Percentiles rank a stretch among this genome's conserved stretches.
phyloP scores from a whole-genome alignment of 345 rosid species.

The Salix dunnii region DNA sequence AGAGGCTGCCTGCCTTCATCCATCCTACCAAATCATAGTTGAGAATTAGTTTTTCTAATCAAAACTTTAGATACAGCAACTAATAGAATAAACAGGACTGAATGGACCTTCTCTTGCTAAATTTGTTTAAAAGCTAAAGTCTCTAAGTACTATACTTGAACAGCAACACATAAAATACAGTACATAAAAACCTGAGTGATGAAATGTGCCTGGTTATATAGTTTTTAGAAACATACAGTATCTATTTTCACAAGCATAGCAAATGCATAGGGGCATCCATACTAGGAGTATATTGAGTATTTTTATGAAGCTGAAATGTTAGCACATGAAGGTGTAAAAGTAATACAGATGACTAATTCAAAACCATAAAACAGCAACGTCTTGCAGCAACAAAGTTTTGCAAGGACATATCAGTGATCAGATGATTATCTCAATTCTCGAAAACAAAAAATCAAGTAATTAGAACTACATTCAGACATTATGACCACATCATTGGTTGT shows the following conservation, averaged over 20 bases:
- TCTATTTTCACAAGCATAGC: neutral
- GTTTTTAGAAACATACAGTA: neutral
- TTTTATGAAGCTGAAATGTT: neutral
- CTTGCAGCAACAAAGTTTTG: neutral
- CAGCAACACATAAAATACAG: neutral
- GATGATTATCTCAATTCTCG: neutral
- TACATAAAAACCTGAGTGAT: neutral
- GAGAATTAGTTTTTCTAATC: neutral
- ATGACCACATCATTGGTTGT: neutral
- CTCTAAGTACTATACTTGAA: neutral
- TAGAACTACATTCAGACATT: neutral
- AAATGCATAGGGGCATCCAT: neutral
- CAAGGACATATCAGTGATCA: neutral
- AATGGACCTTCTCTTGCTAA: neutral
- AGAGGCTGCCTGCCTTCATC: constrained; percentile 96
- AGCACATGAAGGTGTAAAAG: neutral
- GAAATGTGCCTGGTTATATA: neutral
- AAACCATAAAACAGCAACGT: neutral
- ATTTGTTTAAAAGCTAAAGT: neutral
- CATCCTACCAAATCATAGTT: constrained; percentile 54
- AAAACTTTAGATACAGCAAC: neutral
- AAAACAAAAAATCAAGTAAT: neutral
- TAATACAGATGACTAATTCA: neutral
- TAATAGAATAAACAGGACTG: neutral
- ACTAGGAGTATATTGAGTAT: neutral